Evolutionary conservation across 257 asterid genomes (phyloP).

Genomic region (Fraxinus excelsior): DNA sequence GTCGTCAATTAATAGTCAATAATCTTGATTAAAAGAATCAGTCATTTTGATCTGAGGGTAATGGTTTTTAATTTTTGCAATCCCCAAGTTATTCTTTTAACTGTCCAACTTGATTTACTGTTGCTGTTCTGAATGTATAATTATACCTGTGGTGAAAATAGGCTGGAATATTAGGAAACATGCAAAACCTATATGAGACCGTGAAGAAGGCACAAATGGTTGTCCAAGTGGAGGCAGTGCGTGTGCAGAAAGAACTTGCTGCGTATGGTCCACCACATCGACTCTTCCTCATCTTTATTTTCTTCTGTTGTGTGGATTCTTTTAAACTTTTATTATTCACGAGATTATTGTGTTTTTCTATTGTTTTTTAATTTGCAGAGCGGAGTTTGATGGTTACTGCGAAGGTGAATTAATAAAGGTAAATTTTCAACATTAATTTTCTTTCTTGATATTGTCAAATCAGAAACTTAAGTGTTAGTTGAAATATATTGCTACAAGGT

Average conservation of each 20-base stretch:
- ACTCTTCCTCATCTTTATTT: conserved; percentile 8
- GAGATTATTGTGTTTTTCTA: conserved; percentile 9
- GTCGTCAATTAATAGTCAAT: neutral
- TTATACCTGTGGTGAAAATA: conserved; percentile 33
- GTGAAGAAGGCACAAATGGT: conserved; percentile 98
- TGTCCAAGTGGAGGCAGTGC: conserved; percentile 98
- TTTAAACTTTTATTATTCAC: neutral
- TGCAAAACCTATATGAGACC: conserved; percentile 91
- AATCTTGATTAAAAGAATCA: neutral
- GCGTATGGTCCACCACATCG: conserved; percentile 49
- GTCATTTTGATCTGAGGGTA: neutral
- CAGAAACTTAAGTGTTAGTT: neutral
- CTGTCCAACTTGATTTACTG: conserved; percentile 21
- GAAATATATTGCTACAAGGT: neutral
- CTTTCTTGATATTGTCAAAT: neutral
- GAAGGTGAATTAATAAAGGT: conserved; percentile 92
- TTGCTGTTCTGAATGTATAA: conserved; percentile 5
- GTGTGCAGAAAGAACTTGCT: conserved; percentile 93
- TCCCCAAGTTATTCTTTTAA: neutral
- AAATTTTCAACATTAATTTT: conserved; percentile 19
- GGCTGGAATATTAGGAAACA: conserved; percentile 96
- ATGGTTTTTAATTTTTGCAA: neutral
- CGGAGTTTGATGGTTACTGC: conserved; percentile 96
- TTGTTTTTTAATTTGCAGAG: conserved; percentile 54
- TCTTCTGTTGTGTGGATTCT: neutral